These are phyloP conservation scores for Cubamyces sp. DNA, from an alignment of 768 basidiomycete species.

Conservation along the genomic window DNA sequence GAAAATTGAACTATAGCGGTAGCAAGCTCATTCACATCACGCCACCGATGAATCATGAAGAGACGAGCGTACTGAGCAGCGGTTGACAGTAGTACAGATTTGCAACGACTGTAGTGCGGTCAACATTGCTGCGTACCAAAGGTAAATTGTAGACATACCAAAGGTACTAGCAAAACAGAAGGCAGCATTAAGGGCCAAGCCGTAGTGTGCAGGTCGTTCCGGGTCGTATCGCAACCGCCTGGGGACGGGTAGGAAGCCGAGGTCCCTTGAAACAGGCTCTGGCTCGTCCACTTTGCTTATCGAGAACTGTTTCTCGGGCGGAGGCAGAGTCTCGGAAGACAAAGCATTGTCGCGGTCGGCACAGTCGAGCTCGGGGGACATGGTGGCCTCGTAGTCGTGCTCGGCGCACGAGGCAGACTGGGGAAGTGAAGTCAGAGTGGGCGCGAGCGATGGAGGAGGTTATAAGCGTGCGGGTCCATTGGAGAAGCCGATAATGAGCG, in stretches of 20 bases:
- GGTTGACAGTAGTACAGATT: slow-evolving; percentile 89
- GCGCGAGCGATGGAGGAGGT: too few species aligned
- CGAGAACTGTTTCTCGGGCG: too few species aligned
- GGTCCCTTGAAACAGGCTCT: slow-evolving; percentile 27
- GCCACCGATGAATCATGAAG: slow-evolving; percentile 14
- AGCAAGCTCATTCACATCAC: background rate
- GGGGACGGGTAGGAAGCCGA: slow-evolving; percentile 54
- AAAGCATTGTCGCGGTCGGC: too few species aligned
- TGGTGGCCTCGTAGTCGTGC: too few species aligned
- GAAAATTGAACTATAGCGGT: slow-evolving; percentile 29
- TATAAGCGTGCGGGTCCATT: too few species aligned
- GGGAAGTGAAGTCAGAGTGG: too few species aligned
- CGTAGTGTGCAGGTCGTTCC: slow-evolving; percentile 41
- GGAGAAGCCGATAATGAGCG: too few species aligned
- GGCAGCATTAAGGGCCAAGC: slow-evolving; percentile 44
- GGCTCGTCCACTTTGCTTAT: too few species aligned
- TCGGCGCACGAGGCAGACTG: too few species aligned
- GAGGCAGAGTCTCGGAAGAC: too few species aligned
- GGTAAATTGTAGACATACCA: slow-evolving; percentile 32
- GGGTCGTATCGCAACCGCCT: slow-evolving; percentile 45
- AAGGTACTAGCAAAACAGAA: slow-evolving; percentile 56
- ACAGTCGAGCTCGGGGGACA: too few species aligned
- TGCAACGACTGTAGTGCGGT: slow-evolving; percentile 49
- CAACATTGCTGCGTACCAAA: background rate
- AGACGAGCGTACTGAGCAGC: slow-evolving; percentile 54